A percentile compares a stretch with the other conserved stretches of the same genome.
Conservation (phyloP, 208 protist genomes). For the Angomonas deanei region DNA sequence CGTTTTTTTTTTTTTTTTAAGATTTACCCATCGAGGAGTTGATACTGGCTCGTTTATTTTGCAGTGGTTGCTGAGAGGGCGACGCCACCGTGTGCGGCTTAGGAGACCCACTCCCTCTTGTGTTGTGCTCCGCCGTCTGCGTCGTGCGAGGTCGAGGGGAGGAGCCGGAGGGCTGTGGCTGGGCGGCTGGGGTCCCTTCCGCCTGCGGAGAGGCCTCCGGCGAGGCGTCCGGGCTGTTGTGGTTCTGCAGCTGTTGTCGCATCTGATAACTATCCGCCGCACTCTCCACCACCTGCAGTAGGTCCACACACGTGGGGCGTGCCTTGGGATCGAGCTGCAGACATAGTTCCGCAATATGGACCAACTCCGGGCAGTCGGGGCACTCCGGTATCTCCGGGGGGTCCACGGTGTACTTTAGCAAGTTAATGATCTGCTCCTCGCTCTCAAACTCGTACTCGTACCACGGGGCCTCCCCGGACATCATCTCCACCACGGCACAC, state of each 20-base stretch:
- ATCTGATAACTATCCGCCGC: constrained; percentile 23
- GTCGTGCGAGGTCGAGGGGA: too few relatives aligned
- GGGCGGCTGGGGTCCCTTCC: background rate
- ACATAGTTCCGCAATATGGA: constrained; percentile 49
- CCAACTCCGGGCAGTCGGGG: constrained; percentile 62
- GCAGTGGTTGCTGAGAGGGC: background rate
- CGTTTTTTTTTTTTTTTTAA: background rate
- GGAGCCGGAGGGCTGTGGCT: background rate
- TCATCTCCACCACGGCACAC: constrained; percentile 89
- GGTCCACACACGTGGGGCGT: constrained; percentile 70
- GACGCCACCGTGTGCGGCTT: background rate
- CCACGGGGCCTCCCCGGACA: constrained; percentile 81
- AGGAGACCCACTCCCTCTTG: background rate
- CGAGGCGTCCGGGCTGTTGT: background rate
- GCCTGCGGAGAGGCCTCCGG: background rate
- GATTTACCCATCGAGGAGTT: background rate
- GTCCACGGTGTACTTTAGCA: constrained; percentile 73
- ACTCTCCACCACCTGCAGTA: constrained; percentile 57
- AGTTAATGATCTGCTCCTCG: constrained; percentile 83
- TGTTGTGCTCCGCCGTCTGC: too few relatives aligned
- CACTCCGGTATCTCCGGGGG: constrained; percentile 79
- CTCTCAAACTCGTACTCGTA: constrained; percentile 87
- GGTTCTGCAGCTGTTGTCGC: constrained; percentile 17
- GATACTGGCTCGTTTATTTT: background rate
- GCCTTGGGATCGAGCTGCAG: constrained; percentile 40